phyloP scores from a whole-genome alignment of 192 early-diverging fungal genomes.

The Podila verticillata region DNA sequence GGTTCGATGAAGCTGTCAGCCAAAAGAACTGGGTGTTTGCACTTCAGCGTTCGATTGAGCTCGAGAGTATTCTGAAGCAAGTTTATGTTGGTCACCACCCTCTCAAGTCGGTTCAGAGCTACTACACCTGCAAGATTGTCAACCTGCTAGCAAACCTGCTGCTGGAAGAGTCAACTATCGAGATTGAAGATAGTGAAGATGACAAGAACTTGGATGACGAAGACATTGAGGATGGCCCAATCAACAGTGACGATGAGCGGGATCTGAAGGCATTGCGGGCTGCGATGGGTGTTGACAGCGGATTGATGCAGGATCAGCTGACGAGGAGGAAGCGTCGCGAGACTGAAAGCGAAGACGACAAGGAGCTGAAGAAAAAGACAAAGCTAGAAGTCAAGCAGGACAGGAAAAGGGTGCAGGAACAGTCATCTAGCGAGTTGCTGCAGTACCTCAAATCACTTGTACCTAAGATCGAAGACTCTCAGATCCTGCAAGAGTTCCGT shows the following conservation, averaged over 20 bases:
- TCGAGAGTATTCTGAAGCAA: conserved; percentile 22
- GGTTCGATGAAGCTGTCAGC: conserved; percentile 43
- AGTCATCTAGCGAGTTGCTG: conserved; percentile 23
- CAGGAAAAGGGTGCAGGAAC: conserved; percentile 11
- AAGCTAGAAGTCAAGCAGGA: not conserved
- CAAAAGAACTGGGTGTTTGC: conserved; percentile 50
- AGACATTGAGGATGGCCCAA: not conserved
- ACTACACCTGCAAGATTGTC: conserved; percentile 49
- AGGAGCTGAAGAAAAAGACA: not conserved
- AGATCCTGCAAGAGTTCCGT: conserved; percentile 17
- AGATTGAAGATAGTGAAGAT: conserved; percentile 39
- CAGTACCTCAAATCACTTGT: conserved; percentile 23
- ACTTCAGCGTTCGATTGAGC: conserved; percentile 24
- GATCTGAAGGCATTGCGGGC: conserved; percentile 21
- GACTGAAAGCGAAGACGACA: not conserved
- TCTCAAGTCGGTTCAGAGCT: conserved; percentile 35
- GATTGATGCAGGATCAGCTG: conserved; percentile 27
- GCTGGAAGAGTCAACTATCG: conserved; percentile 39
- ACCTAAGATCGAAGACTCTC: conserved; percentile 23
- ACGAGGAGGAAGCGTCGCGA: conserved; percentile 7
- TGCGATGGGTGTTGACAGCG: conserved; percentile 16
- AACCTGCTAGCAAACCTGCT: conserved; percentile 41
- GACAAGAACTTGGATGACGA: conserved; percentile 8
- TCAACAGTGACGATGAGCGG: conserved; percentile 29
- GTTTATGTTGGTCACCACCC: conserved; percentile 39